Percentiles rank a stretch among this genome's conserved stretches.
Conservation (phyloP, 164 flowering plant species). For the Umbilicus rupestris region DNA sequence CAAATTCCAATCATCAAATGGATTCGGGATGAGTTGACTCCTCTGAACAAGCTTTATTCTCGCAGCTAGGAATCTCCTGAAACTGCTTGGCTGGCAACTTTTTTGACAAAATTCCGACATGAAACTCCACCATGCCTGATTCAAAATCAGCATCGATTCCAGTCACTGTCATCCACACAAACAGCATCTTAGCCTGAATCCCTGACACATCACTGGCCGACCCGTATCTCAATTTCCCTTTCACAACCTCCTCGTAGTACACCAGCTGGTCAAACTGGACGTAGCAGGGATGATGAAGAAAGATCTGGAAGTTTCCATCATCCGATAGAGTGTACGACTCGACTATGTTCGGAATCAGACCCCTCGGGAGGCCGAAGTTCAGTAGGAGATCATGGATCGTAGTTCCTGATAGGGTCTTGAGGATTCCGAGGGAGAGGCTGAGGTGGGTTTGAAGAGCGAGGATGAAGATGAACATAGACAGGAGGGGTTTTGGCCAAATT, state of each 20-base stretch:
- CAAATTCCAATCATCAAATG: not conserved
- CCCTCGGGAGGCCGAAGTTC: constrained; percentile 46
- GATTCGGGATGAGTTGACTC: constrained; percentile 2
- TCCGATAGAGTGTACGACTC: constrained; percentile 32
- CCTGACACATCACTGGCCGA: constrained; percentile 44
- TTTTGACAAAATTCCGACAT: constrained; percentile 49
- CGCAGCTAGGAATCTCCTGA: constrained; percentile 37
- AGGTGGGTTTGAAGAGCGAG: not conserved
- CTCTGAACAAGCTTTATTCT: constrained; percentile 20
- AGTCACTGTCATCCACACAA: constrained; percentile 52
- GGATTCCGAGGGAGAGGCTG: not conserved
- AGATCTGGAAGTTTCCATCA: constrained; percentile 35
- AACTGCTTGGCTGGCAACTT: constrained; percentile 42
- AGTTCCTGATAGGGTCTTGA: not conserved
- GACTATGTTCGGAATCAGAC: constrained; percentile 41
- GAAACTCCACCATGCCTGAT: constrained; percentile 31
- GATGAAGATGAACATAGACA: not conserved
- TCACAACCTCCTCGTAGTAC: constrained; percentile 39
- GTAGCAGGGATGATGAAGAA: constrained; percentile 35
- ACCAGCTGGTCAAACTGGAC: constrained; percentile 47
- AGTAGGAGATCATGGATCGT: constrained; percentile 46
- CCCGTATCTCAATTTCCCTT: constrained; percentile 45
- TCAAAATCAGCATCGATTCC: constrained; percentile 30
- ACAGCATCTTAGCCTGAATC: constrained; percentile 57
- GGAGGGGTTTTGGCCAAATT: not conserved